Evolutionary conservation across 192 early-diverging fungal genomes (phyloP), one percentile per base, ranked within the genome.

Genomic region (Coemansia sp.): DNA sequence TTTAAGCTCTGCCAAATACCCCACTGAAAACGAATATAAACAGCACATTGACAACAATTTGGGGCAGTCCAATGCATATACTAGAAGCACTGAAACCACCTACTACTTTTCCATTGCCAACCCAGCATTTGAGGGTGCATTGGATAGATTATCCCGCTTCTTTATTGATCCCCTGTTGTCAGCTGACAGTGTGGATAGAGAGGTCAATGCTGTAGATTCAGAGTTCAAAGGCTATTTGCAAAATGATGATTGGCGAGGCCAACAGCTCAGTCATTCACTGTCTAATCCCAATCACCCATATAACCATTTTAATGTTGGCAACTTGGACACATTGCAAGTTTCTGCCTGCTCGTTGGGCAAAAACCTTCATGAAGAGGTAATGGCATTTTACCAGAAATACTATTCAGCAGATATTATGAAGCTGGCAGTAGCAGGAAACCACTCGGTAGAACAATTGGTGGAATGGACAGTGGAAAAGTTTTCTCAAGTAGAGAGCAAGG

Each of bases 121-220:
- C 7, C 72, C 83, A 36, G 65, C 67, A 46, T 62, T 88, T 19
- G 85, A 85, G 53, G 82, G 65, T 26, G 84, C 82, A 9, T 64
- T 89, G 36, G 87, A 86, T 56, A 66, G 87, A 36, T 88, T 93
- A 61, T 82, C 92, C 0, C 87, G 92, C 60, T 95, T 94, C 68
- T 97, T 97, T 67, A 90, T 91, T 15, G 75, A 82, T 12, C 93
- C 94, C 5, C 83, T 94, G 25, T 92, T 96, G 75, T 79, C 82
- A 22, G 86, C 86, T 19, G 83, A 83, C 21, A 89, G 89, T 62
- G 91, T 88, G 11, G 93, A 94, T 23, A 84, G 91, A 22, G 94
- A 98, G 70, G 67, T 96, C 53, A 79, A 86, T n/a, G 93, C 93
- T 1, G 93, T 98, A 5, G 93, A 98, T 71, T 95, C 94, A 1